Conservation (phyloP, 768 basidiomycete species). For the Polyporus arcularius region DNA sequence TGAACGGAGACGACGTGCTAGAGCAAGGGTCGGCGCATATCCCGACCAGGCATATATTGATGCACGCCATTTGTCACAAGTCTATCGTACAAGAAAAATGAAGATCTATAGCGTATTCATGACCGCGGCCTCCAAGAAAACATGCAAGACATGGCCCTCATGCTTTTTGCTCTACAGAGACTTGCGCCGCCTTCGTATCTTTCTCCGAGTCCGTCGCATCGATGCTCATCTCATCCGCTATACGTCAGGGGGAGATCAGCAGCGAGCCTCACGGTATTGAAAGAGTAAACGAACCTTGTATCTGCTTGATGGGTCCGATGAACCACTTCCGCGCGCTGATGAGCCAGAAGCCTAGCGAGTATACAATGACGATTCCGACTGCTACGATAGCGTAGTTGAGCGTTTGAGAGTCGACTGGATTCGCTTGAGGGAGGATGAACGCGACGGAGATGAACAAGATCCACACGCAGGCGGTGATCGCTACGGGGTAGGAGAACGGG, state of each 20-base stretch:
- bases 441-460: constrained; percentile 71
- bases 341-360: constrained; percentile 70
- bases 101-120: too few species aligned
- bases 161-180: background rate
- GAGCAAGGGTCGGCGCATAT: too few species aligned
- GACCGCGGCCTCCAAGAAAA: background rate
- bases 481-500: constrained; percentile 58
- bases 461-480: constrained; percentile 61
- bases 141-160: background rate
- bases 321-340: constrained; percentile 75
- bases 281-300: constrained; percentile 46
- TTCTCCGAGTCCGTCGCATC: constrained; percentile 43
- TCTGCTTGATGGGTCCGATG: constrained; percentile 67
- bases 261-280: background rate
- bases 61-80: too few species aligned
- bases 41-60: too few species aligned
- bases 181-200: background rate
- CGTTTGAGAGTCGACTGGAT: constrained; percentile 70
- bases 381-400: constrained; percentile 78
- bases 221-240: constrained; percentile 52
- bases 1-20: too few species aligned
- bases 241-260: background rate
- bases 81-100: too few species aligned
- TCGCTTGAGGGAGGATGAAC: constrained; percentile 72
- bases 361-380: constrained; percentile 68